Evolutionary conservation across 2,329 filamentous ascomycete species (phyloP), one percentile per base, ranked within the genome.

Genomic region (Penicillium thymicola): DNA sequence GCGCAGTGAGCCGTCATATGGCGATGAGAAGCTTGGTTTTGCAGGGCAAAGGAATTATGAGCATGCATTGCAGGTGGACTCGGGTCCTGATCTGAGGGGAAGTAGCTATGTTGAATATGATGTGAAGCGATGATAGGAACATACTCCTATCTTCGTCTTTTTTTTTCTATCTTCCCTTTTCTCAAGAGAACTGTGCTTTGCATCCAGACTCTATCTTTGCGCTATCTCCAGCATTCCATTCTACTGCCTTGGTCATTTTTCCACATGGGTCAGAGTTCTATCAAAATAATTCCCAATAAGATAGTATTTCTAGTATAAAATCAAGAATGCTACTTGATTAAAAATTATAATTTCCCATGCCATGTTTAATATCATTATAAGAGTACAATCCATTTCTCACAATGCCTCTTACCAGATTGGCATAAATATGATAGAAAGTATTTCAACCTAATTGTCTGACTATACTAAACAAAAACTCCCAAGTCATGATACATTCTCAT

Each of bases 21-120:
- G 71, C 9, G 72, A 76, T 55, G 72, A 77, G 61, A 79, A 79
- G 57, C 43, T 76, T 36, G 77, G 76, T 1, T 78, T 75, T 59
- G 74, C 72, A 1, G 76, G 76, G 0, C 72, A 75, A 45, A 66
- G 73, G 52, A 67, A 68, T 16, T 71, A 70, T 51, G 65, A 65
- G 9, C 44, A 66, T 47, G 68, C 70, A 23, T 53, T 72, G 18
- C 65, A 71, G 42, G 64, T 69, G n/a, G 61, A 69, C 49, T 54
- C 59, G 2, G 55, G 54, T n/a, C 50, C 63, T 27, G 60, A 61
- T 36, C 25, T 63, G 38, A 65, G 74, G 27, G 65, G 66, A 38
- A 76, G 74, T 60, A 71, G 68, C 41, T 73, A 73, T 55, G 70
- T 75, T 13, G 72, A 75, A 51, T 76, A 73, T 64, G 71, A 68